These are phyloP conservation scores for Agaricus blazei DNA, from an alignment of 768 basidiomycete genomes.

Conservation along the genomic window DNA sequence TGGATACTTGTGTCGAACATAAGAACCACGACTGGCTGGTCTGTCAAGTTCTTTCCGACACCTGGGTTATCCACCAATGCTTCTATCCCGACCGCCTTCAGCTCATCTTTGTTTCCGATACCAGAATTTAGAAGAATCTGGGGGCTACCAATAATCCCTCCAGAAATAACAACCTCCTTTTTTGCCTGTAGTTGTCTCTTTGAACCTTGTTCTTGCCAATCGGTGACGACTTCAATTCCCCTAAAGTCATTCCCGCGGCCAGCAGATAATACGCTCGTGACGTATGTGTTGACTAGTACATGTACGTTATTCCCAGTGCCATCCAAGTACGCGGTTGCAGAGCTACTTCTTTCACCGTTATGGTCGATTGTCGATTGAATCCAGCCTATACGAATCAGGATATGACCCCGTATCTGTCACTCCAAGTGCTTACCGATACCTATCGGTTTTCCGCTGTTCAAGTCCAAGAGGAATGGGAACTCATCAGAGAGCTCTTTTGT, in stretches of 20 bases:
- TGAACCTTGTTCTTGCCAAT: background rate
- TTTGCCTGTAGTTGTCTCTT: background rate
- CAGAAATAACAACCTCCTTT: constrained; percentile 2
- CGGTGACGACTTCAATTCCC: constrained; percentile 17
- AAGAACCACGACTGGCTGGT: background rate
- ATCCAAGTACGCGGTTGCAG: constrained; percentile 22
- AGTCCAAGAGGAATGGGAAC: constrained; percentile 11
- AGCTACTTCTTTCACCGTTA: constrained; percentile 16
- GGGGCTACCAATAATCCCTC: background rate
- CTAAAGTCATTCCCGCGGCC: constrained; percentile 17
- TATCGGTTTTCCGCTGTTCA: constrained; percentile 3
- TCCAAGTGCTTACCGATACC: constrained; percentile 4
- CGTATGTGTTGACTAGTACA: constrained; percentile 12
- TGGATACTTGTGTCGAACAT: background rate
- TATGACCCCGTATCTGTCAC: too few relatives aligned
- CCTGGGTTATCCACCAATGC: constrained; percentile 6
- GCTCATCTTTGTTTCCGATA: background rate
- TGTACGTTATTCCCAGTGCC: constrained; percentile 7
- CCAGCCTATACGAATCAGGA: constrained; percentile 5
- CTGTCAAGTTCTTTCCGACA: constrained; percentile 6
- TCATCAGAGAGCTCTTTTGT: constrained; percentile 9
- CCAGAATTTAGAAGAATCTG: constrained; percentile 6
- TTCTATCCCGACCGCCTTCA: background rate
- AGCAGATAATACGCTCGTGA: constrained; percentile 10
- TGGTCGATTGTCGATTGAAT: constrained; percentile 4